A percentile compares a stretch with the other conserved stretches of the same genome.
Evolutionary conservation across 768 basidiomycete species (phyloP).

Genomic region (Crepidotus variabilis): DNA sequence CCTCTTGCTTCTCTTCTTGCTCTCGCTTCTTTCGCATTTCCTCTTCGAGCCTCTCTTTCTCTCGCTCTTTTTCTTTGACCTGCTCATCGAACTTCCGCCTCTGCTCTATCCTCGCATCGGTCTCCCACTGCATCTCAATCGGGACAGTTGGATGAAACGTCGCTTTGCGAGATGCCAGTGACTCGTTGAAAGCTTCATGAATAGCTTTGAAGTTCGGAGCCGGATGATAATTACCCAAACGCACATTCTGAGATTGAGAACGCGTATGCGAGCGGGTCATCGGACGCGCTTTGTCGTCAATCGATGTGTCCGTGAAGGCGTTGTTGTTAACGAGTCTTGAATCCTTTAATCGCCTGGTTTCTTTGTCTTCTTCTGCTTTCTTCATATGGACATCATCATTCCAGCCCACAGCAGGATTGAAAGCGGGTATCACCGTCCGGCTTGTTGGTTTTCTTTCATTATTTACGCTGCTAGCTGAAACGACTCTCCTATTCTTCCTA

Average conservation of each 20-base stretch:
- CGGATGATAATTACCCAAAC: slow-evolving; percentile 11
- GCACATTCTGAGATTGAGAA: slow-evolving; percentile 5
- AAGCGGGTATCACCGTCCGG: slow-evolving; percentile 9
- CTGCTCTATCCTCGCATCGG: slow-evolving; percentile 55
- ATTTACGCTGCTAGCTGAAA: slow-evolving; percentile 8
- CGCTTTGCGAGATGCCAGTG: slow-evolving; percentile 39
- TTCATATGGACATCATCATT: slow-evolving; percentile 5
- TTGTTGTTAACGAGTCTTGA: not conserved
- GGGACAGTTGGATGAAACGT: slow-evolving; percentile 47
- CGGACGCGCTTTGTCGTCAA: slow-evolving; percentile 7
- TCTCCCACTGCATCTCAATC: slow-evolving; percentile 42
- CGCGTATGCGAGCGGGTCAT: slow-evolving; percentile 6
- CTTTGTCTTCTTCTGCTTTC: not conserved
- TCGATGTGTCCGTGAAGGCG: not conserved
- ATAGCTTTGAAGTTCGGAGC: slow-evolving; percentile 55
- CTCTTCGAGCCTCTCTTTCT: slow-evolving; percentile 44
- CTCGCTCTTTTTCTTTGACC: slow-evolving; percentile 53
- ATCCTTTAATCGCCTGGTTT: not conserved
- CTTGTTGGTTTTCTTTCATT: slow-evolving; percentile 4
- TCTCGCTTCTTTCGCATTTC: slow-evolving; percentile 42
- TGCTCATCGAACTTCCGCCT: slow-evolving; percentile 50
- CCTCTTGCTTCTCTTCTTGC: slow-evolving; percentile 56
- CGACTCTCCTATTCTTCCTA: not conserved
- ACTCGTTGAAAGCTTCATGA: slow-evolving; percentile 47
- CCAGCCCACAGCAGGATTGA: slow-evolving; percentile 10